phyloP scores from a whole-genome alignment of 345 rosid genomes.

The Raphanus raphanistrum region DNA sequence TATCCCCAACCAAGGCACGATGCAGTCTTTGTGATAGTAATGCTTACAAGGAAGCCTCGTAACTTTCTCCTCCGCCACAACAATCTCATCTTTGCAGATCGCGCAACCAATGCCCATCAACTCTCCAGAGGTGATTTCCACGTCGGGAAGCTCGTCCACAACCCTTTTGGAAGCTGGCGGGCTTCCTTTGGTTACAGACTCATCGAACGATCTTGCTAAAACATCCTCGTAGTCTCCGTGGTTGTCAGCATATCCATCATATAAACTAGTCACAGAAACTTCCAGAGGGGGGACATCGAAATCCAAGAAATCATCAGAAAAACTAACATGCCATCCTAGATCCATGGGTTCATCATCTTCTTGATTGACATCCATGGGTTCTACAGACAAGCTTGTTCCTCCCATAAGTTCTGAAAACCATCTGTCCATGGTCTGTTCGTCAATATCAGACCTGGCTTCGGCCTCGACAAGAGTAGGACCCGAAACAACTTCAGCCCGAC shows the following conservation, averaged over 20 bases:
- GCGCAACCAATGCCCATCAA: slow-evolving; percentile 60
- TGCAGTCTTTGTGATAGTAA: slow-evolving; percentile 81
- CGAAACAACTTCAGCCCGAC: slow-evolving; percentile 12
- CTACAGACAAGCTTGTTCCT: background rate
- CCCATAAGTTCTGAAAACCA: slow-evolving; percentile 6
- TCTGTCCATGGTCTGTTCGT: slow-evolving; percentile 21
- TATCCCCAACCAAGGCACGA: slow-evolving; percentile 78
- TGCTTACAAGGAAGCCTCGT: slow-evolving; percentile 80
- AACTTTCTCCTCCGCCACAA: slow-evolving; percentile 53
- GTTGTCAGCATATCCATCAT: slow-evolving; percentile 23
- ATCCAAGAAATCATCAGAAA: slow-evolving; percentile 18
- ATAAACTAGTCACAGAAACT: background rate
- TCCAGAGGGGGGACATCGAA: background rate
- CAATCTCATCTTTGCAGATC: slow-evolving; percentile 77
- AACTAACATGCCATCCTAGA: slow-evolving; percentile 31
- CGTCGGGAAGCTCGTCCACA: slow-evolving; percentile 60
- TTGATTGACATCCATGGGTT: slow-evolving; percentile 5
- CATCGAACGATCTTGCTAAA: slow-evolving; percentile 26
- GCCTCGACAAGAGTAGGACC: background rate
- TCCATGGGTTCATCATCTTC: slow-evolving; percentile 1
- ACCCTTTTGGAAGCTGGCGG: slow-evolving; percentile 71
- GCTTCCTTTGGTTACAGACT: slow-evolving; percentile 33
- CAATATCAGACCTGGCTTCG: slow-evolving; percentile 15
- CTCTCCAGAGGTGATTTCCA: slow-evolving; percentile 51
- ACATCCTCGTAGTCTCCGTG: slow-evolving; percentile 4